A percentile compares a stretch with the other conserved stretches of the same genome.
phyloP scores from a whole-genome alignment of 176 grass and related monocot genomes.

The Musa beccarii region DNA sequence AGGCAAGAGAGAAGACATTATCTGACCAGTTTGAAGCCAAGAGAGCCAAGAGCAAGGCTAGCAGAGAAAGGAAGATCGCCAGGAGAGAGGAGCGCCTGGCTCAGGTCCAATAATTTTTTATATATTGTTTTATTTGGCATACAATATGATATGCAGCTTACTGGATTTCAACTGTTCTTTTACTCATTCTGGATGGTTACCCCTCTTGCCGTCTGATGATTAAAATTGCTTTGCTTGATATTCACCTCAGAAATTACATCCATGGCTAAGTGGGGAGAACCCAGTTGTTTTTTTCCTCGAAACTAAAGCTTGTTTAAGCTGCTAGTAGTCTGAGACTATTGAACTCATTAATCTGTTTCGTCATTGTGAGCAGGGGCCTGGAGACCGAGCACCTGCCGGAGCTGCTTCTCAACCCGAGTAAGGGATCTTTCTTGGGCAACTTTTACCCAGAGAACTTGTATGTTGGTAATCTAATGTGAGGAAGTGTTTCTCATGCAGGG shows the following conservation, averaged over 20 bases:
- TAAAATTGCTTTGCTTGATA: background rate
- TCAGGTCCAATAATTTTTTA: background rate
- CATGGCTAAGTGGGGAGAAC: background rate
- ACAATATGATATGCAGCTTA: background rate
- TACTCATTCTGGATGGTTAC: too few relatives aligned
- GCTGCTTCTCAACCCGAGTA: background rate
- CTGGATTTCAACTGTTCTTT: too few relatives aligned
- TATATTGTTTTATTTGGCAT: background rate
- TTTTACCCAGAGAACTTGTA: background rate
- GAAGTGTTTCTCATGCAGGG: background rate
- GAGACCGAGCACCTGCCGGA: background rate
- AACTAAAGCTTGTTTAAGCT: background rate
- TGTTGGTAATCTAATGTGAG: too few relatives aligned
- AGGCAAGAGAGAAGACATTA: constrained; percentile 10
- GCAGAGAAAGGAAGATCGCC: constrained; percentile 9
- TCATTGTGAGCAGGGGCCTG: background rate
- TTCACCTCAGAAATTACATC: too few relatives aligned
- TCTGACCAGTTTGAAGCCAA: constrained; percentile 16
- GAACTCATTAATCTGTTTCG: background rate
- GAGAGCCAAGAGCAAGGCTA: constrained; percentile 6
- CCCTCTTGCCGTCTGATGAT: too few relatives aligned
- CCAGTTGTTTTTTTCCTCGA: background rate
- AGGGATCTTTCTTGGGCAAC: background rate
- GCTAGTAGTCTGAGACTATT: background rate
- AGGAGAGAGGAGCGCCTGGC: constrained; percentile 5